phyloP scores from a whole-genome alignment of 2,329 filamentous ascomycete genomes.

The Phialophora expanda region DNA sequence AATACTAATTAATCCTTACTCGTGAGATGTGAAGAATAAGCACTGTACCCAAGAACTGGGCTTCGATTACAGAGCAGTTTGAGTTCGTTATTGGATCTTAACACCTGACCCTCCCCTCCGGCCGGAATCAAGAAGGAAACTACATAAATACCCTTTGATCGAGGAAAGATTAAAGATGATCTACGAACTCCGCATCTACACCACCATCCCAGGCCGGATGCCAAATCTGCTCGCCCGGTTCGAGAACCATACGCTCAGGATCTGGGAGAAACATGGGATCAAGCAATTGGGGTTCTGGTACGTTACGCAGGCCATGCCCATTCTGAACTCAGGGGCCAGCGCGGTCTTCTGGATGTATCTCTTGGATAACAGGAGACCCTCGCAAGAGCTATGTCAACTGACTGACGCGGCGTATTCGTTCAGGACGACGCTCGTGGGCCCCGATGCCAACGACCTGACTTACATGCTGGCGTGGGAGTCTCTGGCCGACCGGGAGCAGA shows the following conservation, averaged over 20 bases:
- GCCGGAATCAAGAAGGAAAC: not conserved
- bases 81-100: too few species aligned
- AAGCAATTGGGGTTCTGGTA: conserved; percentile 55
- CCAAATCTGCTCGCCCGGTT: conserved; percentile 24
- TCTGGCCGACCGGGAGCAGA: conserved; percentile 25
- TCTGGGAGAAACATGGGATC: conserved; percentile 27
- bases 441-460: conserved; percentile 77
- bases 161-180: conserved; percentile 7
- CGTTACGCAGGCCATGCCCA: conserved; percentile 51
- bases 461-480: conserved; percentile 65
- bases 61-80: not conserved
- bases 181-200: conserved; percentile 25
- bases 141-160: not conserved
- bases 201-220: conserved; percentile 22
- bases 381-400: not conserved
- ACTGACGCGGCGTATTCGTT: conserved; percentile 54
- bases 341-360: not conserved
- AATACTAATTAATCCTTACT: too few species aligned
- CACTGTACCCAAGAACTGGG: not conserved
- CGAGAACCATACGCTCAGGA: conserved; percentile 26
- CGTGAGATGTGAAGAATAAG: not conserved
- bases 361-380: not conserved
- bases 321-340: not conserved
- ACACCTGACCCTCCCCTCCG: not conserved
- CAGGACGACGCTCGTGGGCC: conserved; percentile 89